These are phyloP conservation scores for Penicillium griseofulvum DNA, from an alignment of 2,329 filamentous ascomycete species.

Conservation along the genomic window DNA sequence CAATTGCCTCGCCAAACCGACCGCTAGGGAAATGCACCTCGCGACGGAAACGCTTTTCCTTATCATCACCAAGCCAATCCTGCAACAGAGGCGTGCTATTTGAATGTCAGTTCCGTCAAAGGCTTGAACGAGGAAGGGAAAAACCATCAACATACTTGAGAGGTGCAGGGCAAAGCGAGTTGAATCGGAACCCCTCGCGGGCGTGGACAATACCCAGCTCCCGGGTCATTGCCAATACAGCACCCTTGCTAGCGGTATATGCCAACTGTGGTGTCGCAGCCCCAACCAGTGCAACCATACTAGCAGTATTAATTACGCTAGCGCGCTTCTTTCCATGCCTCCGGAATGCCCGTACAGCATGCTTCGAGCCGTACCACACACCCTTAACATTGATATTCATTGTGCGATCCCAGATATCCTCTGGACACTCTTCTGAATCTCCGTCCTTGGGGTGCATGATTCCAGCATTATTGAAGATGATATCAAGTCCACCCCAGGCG, in stretches of 20 bases:
- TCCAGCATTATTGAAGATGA: conserved; percentile 96
- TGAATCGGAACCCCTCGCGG: conserved; percentile 85
- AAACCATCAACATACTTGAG: conserved; percentile 60
- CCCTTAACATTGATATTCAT: conserved; percentile 96
- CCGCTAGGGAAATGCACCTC: conserved; percentile 88
- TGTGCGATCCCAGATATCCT: conserved; percentile 91
- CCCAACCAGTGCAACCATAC: conserved; percentile 81
- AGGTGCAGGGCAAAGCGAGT: conserved; percentile 83
- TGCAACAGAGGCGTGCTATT: conserved; percentile 76
- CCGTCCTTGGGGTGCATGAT: conserved; percentile 89
- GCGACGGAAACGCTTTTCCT: conserved; percentile 73
- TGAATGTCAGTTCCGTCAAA: conserved; percentile 25
- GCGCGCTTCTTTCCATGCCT: conserved; percentile 74
- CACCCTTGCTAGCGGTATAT: conserved; percentile 92
- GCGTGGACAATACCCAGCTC: conserved; percentile 92
- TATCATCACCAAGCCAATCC: conserved; percentile 88
- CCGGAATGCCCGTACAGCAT: conserved; percentile 78
- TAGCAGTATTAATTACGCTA: conserved; percentile 89
- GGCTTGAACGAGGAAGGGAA: background rate
- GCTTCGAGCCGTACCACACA: conserved; percentile 92
- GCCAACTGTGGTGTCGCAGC: conserved; percentile 85
- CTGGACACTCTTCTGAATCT: conserved; percentile 77
- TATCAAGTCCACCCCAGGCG: conserved; percentile 79
- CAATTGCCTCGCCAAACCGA: conserved; percentile 87
- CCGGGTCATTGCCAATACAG: conserved; percentile 82